Conservation (phyloP, 1,284 basidiomycete genomes). For the Sutorius eximius region DNA sequence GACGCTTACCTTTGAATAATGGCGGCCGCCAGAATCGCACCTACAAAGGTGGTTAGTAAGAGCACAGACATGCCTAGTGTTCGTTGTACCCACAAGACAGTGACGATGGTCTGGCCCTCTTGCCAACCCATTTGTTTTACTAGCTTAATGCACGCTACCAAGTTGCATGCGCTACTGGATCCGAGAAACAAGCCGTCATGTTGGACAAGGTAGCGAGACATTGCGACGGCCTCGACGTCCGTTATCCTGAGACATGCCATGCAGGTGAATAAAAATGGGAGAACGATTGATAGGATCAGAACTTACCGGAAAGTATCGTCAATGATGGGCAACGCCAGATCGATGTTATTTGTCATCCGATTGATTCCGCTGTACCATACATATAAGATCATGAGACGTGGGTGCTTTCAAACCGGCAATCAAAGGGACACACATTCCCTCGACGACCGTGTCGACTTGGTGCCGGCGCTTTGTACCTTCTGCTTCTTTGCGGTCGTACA, state of each 20-base stretch:
- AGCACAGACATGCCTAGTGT: neutral
- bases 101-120: conserved; percentile 71
- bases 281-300: neutral
- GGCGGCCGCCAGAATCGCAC: conserved; percentile 81
- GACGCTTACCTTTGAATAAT: conserved; percentile 81
- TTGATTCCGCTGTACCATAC: conserved; percentile 76
- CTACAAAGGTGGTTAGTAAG: conserved; percentile 38
- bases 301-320: conserved; percentile 83
- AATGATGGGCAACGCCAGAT: conserved; percentile 76
- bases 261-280: neutral
- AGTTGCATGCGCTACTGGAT: conserved; percentile 94
- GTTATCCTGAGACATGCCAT: conserved; percentile 59
- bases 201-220: conserved; percentile 87
- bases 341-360: conserved; percentile 83
- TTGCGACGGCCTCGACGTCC: conserved; percentile 87
- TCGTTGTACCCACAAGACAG: conserved; percentile 64
- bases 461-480: conserved; percentile 95
- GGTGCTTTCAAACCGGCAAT: neutral
- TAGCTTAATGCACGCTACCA: conserved; percentile 84
- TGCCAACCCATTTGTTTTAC: conserved; percentile 70
- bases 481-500: conserved; percentile 89
- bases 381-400: neutral
- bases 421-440: conserved; percentile 68
- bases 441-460: conserved; percentile 91
- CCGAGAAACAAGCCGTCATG: conserved; percentile 95